Conservation (phyloP, 345 rosid genomes). For the Syzygium grande region DNA sequence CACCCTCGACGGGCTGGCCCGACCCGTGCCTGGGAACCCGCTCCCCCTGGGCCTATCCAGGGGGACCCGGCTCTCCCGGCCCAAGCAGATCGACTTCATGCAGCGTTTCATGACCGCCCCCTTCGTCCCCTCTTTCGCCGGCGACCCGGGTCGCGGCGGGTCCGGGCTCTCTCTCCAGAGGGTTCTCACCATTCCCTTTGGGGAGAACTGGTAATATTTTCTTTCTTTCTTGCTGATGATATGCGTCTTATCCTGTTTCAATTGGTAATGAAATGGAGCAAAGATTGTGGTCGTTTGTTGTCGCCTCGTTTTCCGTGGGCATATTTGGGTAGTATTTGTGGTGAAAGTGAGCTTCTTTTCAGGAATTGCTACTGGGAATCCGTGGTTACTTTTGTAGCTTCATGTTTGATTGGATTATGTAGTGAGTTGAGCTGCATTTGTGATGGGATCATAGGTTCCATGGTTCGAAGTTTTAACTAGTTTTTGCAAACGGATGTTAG, state of each 20-base stretch:
- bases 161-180: slow-evolving; percentile 54
- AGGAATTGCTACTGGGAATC: neutral
- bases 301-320: neutral
- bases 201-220: slow-evolving; percentile 47
- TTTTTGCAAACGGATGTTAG: neutral
- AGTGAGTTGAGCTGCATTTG: neutral
- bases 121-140: slow-evolving; percentile 56
- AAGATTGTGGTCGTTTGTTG: neutral
- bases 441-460: neutral
- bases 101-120: slow-evolving; percentile 84
- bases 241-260: neutral
- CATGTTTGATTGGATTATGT: neutral
- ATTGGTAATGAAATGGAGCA: neutral
- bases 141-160: slow-evolving; percentile 6
- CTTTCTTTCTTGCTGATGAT: neutral
- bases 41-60: slow-evolving; percentile 73
- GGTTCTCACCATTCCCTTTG: slow-evolving; percentile 47
- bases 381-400: neutral
- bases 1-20: slow-evolving; percentile 66
- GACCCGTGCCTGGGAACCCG: slow-evolving; percentile 56
- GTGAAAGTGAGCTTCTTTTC: neutral
- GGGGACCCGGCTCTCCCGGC: slow-evolving; percentile 63
- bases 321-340: neutral
- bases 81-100: slow-evolving; percentile 74
- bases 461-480: neutral